phyloP scores from a whole-genome alignment of 2,329 filamentous ascomycete species.

The Didymella pinodella region DNA sequence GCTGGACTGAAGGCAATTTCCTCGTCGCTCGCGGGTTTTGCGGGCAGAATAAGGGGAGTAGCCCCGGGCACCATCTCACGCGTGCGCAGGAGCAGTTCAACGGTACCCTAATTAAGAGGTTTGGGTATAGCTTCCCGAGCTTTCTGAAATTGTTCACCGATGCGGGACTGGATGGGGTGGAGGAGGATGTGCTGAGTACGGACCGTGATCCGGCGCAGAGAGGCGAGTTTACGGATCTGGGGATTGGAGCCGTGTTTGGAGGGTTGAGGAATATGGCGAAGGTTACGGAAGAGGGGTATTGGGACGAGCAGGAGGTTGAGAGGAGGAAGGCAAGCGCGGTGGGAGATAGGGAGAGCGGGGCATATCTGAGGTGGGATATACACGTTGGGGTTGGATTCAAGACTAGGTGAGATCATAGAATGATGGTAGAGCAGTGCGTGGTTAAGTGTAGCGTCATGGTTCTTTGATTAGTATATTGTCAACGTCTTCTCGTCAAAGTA shows the following conservation, averaged over 20 bases:
- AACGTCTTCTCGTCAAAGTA: neutral
- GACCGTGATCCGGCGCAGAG: slow-evolving; percentile 36
- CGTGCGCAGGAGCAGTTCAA: slow-evolving; percentile 34
- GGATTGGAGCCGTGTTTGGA: slow-evolving; percentile 37
- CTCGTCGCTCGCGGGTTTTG: slow-evolving; percentile 34
- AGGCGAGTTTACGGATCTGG: slow-evolving; percentile 40
- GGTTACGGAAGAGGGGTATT: slow-evolving; percentile 32
- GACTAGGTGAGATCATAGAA: slow-evolving; percentile 2
- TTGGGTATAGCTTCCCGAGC: slow-evolving; percentile 37
- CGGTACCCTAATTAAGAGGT: slow-evolving; percentile 28
- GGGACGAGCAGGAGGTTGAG: slow-evolving; percentile 33
- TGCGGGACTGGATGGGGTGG: slow-evolving; percentile 29
- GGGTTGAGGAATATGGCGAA: slow-evolving; percentile 38
- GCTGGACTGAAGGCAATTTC: slow-evolving; percentile 45
- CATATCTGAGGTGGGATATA: slow-evolving; percentile 44
- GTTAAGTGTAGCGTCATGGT: neutral
- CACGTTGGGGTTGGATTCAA: slow-evolving; percentile 39
- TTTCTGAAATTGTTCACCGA: slow-evolving; percentile 27
- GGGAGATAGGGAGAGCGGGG: slow-evolving; percentile 34
- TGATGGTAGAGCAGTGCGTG: neutral
- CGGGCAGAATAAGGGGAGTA: slow-evolving; percentile 13
- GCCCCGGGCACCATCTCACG: slow-evolving; percentile 33
- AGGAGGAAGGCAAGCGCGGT: slow-evolving; percentile 27
- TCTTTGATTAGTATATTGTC: neutral
- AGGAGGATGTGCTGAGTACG: slow-evolving; percentile 40